Conservation (phyloP, 2,329 filamentous ascomycete genomes). For the Colletotrichum noveboracense region DNA sequence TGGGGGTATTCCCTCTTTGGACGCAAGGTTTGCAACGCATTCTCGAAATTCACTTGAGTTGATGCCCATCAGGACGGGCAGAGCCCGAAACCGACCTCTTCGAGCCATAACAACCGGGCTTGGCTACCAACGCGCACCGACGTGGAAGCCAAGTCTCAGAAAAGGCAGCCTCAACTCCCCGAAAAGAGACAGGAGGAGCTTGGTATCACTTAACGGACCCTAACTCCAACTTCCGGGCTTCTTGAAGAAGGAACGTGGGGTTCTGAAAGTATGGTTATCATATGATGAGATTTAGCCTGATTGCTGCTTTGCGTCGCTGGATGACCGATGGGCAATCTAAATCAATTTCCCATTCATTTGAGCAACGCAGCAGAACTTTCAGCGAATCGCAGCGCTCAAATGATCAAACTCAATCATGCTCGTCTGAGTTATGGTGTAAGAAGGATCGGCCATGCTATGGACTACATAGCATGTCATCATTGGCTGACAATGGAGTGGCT, state of each 20-base stretch:
- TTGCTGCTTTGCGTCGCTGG: neutral
- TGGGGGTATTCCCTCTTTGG: neutral
- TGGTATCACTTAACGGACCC: neutral
- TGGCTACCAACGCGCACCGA: neutral
- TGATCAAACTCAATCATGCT: neutral
- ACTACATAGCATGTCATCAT: neutral
- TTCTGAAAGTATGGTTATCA: neutral
- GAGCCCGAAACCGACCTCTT: neutral
- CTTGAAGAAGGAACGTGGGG: neutral
- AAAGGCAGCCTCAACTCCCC: neutral
- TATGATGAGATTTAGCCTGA: neutral
- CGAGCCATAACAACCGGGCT: accelerated
- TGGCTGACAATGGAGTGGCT: neutral
- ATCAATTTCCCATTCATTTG: neutral
- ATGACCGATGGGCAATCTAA: neutral
- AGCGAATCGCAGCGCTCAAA: neutral
- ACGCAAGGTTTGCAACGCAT: neutral
- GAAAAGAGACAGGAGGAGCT: neutral
- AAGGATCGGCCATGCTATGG: neutral
- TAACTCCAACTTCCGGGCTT: neutral
- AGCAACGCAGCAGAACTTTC: neutral
- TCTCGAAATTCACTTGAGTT: neutral
- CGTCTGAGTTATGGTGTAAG: neutral
- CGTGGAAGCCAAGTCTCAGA: neutral
- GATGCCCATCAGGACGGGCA: neutral